phyloP scores from a whole-genome alignment of 257 asterid genomes.

The Salvia miltiorrhiza region DNA sequence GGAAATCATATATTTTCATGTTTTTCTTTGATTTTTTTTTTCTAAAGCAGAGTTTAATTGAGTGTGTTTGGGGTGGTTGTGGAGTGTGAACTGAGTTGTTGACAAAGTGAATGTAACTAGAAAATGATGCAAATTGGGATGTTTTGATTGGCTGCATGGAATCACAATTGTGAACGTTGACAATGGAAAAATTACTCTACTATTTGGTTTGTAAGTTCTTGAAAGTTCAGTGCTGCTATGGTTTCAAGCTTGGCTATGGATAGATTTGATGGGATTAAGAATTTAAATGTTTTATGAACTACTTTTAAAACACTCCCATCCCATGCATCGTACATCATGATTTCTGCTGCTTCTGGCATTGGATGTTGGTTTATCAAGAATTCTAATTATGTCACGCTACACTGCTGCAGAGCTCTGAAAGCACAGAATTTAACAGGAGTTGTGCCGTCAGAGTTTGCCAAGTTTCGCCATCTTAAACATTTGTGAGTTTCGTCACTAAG shows the following conservation, averaged over 20 bases:
- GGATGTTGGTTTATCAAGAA: not conserved
- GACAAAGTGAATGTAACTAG: not conserved
- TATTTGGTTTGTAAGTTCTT: not conserved
- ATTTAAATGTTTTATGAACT: not conserved
- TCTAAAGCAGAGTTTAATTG: not conserved
- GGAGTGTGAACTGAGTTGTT: not conserved
- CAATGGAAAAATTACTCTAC: not conserved
- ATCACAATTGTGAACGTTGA: not conserved
- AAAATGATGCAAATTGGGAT: not conserved
- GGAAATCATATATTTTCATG: not conserved
- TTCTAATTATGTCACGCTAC: conserved; percentile 16
- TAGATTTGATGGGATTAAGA: not conserved
- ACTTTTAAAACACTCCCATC: not conserved
- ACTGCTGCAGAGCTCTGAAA: conserved; percentile 70
- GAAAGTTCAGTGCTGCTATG: not conserved
- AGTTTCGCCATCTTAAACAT: conserved; percentile 61
- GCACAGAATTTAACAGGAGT: conserved; percentile 72
- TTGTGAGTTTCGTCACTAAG: conserved; percentile 47
- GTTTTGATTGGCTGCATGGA: not conserved
- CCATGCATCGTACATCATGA: not conserved
- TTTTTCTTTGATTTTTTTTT: not conserved
- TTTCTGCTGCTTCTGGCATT: not conserved
- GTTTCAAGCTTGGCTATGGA: not conserved
- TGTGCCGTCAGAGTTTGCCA: conserved; percentile 67
- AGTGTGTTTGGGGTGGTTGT: not conserved